phyloP scores from a whole-genome alignment of 495 filamentous ascomycete genomes.

The Aspergillus cavernicola region DNA sequence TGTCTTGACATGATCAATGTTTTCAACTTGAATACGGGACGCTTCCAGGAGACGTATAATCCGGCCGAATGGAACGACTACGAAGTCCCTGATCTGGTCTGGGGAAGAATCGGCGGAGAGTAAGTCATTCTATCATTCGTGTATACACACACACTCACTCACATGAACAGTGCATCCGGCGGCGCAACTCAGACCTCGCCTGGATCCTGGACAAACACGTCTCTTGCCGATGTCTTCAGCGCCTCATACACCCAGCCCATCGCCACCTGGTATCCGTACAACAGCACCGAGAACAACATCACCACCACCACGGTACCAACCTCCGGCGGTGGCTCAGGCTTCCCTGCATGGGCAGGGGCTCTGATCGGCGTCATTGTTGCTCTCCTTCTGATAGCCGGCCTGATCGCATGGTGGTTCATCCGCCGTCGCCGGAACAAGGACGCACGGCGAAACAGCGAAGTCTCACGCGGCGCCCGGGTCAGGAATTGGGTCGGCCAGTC shows the following conservation, averaged over 20 bases:
- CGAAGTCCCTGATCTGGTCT: conserved; percentile 56
- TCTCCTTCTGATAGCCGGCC: conserved; percentile 53
- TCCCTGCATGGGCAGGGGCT: conserved; percentile 58
- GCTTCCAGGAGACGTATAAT: conserved; percentile 59
- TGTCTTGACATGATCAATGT: conserved; percentile 58
- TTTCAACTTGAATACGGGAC: conserved; percentile 59
- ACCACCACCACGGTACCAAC: not conserved
- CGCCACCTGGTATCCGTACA: conserved; percentile 59
- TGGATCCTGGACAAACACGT: conserved; percentile 47
- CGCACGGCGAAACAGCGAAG: conserved; percentile 1
- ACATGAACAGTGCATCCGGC: conserved; percentile 31
- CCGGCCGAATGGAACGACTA: conserved; percentile 56
- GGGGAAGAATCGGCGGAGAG: conserved; percentile 58
- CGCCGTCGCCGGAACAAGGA: conserved; percentile 40
- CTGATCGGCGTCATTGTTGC: conserved; percentile 66
- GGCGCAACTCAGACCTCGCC: conserved; percentile 54
- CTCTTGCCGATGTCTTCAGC: conserved; percentile 50
- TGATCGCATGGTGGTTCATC: conserved; percentile 50
- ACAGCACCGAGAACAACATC: conserved; percentile 12
- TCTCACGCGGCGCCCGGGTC: not conserved
- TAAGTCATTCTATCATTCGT: conserved; percentile 30
- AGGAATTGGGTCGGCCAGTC: conserved; percentile 10
- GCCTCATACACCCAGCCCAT: conserved; percentile 55
- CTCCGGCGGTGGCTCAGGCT: conserved; percentile 26
- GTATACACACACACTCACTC: conserved; percentile 1